phyloP scores from a whole-genome alignment of 2,329 filamentous ascomycete genomes.

The Dendrostoma leiphaemia region DNA sequence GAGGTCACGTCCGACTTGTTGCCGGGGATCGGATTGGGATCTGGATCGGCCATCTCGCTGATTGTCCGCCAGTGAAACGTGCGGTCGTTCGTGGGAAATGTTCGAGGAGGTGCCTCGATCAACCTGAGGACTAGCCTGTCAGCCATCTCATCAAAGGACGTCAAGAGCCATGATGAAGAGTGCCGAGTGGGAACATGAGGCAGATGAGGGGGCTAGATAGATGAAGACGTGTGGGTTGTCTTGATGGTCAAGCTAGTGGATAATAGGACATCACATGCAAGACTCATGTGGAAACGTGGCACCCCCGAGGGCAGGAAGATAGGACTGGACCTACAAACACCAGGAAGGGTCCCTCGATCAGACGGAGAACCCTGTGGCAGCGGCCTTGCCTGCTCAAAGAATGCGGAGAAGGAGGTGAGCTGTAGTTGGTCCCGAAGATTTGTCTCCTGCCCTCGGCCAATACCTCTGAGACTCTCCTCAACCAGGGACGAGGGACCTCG shows the following conservation, averaged over 20 bases:
- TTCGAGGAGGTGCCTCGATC: conserved; percentile 37
- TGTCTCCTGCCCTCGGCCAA: neutral
- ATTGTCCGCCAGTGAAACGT: conserved; percentile 33
- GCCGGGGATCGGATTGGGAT: conserved; percentile 34
- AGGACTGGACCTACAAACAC: neutral
- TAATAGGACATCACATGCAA: neutral
- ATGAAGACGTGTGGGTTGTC: neutral
- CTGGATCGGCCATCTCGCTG: conserved; percentile 42
- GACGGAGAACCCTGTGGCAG: neutral
- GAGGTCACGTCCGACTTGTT: conserved; percentile 36
- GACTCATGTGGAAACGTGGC: neutral
- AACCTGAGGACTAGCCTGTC: conserved; percentile 40
- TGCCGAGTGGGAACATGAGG: neutral
- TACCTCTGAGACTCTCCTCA: neutral
- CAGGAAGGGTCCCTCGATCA: neutral
- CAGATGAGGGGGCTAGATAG: neutral
- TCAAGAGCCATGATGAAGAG: neutral
- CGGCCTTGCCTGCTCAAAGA: neutral
- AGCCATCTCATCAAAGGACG: conserved; percentile 33
- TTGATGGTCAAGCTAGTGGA: neutral
- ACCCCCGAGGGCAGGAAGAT: neutral
- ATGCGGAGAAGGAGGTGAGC: neutral
- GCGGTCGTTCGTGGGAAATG: conserved; percentile 38
- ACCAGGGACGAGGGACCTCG: neutral
- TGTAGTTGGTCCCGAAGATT: neutral